Conservation (phyloP, 2,329 filamentous ascomycete species). For the Rutstroemia sp. region DNA sequence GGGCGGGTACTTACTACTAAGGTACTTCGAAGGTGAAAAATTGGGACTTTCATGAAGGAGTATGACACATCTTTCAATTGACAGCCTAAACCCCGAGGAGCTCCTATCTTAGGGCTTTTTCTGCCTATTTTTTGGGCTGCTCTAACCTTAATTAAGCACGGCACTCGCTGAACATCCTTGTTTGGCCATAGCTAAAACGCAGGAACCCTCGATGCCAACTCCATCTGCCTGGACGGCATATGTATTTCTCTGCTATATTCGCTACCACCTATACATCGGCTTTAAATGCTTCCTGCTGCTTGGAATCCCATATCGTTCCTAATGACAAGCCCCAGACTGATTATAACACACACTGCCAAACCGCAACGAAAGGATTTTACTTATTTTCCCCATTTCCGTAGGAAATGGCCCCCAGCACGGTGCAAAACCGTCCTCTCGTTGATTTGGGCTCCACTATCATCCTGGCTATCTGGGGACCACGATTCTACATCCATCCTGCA, state of each 20-base stretch:
- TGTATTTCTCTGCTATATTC: background rate
- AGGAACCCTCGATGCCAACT: background rate
- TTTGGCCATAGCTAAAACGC: background rate
- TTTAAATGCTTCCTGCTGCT: background rate
- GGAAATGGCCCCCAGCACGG: slow-evolving; percentile 1
- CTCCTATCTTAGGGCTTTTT: background rate
- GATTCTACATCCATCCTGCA: slow-evolving; percentile 5
- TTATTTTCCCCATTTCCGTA: background rate
- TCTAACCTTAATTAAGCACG: background rate
- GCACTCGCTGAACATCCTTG: no score
- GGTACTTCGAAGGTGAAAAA: background rate
- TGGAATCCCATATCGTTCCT: background rate
- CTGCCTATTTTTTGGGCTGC: background rate
- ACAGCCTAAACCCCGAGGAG: background rate
- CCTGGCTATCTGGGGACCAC: slow-evolving; percentile 1
- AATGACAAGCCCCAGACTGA: background rate
- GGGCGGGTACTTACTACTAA: background rate
- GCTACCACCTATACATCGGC: background rate
- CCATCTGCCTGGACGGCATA: background rate
- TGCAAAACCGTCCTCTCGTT: background rate
- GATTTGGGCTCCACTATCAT: slow-evolving; percentile 1
- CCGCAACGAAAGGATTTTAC: background rate
- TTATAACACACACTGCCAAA: background rate
- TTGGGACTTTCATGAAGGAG: no score
- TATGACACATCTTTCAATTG: background rate